Conservation (phyloP, 202 grass and related monocot genomes). For the Saccharum hybrid region DNA sequence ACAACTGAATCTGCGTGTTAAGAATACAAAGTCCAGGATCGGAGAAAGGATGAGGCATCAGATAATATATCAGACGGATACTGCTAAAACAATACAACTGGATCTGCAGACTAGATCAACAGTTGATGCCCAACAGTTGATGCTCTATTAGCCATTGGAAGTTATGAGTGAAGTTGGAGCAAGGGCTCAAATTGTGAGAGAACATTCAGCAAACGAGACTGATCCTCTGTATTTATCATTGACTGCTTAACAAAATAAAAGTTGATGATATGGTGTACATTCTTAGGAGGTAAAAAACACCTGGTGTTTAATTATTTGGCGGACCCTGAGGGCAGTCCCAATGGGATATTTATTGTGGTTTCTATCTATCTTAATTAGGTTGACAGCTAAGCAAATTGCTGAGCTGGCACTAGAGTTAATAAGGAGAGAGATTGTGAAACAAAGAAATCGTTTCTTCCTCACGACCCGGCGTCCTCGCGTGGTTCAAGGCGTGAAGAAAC, state of each 20-base stretch:
- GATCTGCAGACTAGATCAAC: background rate
- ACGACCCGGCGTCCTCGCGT: no score
- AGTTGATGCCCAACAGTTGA: no score
- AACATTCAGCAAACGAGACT: background rate
- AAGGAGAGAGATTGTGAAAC: no score
- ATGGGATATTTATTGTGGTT: no score
- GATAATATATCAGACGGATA: background rate
- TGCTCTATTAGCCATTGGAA: background rate
- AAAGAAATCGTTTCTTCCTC: no score
- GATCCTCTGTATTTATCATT: no score
- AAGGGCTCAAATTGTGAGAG: constrained; percentile 7
- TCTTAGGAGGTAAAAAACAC: background rate
- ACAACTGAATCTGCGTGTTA: background rate
- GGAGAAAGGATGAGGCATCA: background rate
- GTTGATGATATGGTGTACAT: background rate
- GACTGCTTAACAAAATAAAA: no score
- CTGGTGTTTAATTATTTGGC: background rate
- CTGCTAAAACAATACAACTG: background rate
- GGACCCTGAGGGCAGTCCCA: no score
- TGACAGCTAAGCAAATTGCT: no score
- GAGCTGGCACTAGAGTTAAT: no score
- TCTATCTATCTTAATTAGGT: no score
- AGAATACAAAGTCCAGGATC: background rate
- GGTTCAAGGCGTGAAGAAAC: no score
- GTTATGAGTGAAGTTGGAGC: background rate